Conservation (phyloP, 352 stramenopile species). For the Pythium coloratum region DNA sequence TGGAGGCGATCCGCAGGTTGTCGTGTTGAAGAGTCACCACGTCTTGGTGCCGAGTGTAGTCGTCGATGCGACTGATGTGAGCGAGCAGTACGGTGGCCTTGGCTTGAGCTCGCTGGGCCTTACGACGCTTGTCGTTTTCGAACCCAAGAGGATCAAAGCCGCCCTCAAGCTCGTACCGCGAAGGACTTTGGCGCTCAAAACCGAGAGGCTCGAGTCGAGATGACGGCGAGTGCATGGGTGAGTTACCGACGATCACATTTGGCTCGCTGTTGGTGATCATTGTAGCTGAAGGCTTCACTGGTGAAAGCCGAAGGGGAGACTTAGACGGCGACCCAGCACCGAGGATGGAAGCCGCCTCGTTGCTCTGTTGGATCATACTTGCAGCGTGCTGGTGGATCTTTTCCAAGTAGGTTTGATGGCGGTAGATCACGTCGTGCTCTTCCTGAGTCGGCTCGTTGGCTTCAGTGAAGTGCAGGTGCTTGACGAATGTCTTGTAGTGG, state of each 20-base stretch:
- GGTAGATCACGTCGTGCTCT: conserved; percentile 40
- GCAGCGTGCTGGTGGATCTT: conserved; percentile 38
- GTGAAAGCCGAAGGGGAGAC: background rate
- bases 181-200: background rate
- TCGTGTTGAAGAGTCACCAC: conserved; percentile 35
- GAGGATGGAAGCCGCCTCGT: background rate
- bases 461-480: conserved; percentile 35
- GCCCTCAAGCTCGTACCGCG: conserved; percentile 6
- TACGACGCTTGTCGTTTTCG: conserved; percentile 48
- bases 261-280: conserved; percentile 23
- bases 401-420: conserved; percentile 52
- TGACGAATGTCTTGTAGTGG: conserved; percentile 48
- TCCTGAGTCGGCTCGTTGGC: conserved; percentile 18
- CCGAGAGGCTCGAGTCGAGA: conserved; percentile 7
- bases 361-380: conserved; percentile 1
- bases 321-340: background rate
- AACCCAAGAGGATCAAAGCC: conserved; percentile 41
- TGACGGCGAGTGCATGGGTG: conserved; percentile 10
- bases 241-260: conserved; percentile 18
- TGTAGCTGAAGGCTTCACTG: background rate
- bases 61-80: conserved; percentile 54
- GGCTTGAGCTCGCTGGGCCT: conserved; percentile 34
- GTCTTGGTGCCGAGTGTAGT: conserved; percentile 44
- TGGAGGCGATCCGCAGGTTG: conserved; percentile 40
- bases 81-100: conserved; percentile 42